Conservation (phyloP, 2,329 filamentous ascomycete genomes). For the Xylaria sp. region DNA sequence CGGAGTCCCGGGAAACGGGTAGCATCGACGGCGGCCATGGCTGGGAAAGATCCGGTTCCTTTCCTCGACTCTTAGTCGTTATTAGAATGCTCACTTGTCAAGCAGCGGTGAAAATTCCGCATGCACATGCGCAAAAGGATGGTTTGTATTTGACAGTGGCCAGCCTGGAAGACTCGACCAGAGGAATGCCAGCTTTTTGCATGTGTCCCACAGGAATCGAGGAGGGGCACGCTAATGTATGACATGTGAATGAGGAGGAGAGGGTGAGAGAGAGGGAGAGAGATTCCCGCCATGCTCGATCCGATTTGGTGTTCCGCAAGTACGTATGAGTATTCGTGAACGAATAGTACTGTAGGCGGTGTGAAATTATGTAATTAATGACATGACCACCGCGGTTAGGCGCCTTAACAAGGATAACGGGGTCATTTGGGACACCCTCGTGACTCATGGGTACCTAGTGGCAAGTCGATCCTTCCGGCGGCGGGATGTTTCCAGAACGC, state of each 20-base stretch:
- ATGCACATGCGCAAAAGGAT: background rate
- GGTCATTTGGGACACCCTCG: too few relatives aligned
- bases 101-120: conserved; percentile 1
- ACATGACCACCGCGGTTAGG: too few relatives aligned
- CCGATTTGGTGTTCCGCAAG: too few relatives aligned
- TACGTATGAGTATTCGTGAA: too few relatives aligned
- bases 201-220: background rate
- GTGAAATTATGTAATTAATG: too few relatives aligned
- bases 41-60: conserved; percentile 1
- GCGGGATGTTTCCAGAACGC: too few relatives aligned
- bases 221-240: background rate
- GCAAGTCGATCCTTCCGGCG: too few relatives aligned
- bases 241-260: background rate
- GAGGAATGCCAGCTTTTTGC: background rate
- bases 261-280: background rate
- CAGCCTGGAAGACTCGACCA: background rate
- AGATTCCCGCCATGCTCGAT: background rate
- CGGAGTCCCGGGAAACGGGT: conserved; percentile 25
- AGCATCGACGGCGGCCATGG: conserved; percentile 22
- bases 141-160: conserved; percentile 1
- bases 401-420: too few relatives aligned
- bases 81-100: background rate
- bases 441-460: too few relatives aligned
- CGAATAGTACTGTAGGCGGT: too few relatives aligned
- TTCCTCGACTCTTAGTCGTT: background rate